These are phyloP conservation scores for Aureobasidium lini DNA, from an alignment of 2,329 filamentous ascomycete genomes.

Conservation along the genomic window DNA sequence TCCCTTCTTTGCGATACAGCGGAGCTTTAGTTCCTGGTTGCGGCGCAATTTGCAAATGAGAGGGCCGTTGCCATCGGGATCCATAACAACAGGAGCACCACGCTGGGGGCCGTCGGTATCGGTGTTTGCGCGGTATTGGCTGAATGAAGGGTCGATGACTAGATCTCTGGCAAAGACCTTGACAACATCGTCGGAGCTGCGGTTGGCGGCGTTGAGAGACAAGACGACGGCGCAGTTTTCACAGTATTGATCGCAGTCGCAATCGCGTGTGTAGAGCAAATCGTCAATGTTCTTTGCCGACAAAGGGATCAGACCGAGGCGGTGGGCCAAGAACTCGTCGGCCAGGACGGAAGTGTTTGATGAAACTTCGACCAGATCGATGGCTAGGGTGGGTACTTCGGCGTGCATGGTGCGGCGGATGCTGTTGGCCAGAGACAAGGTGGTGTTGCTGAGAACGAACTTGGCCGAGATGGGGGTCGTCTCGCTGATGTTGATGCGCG, in stretches of 20 bases:
- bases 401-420: slow-evolving; percentile 84
- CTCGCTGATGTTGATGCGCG: slow-evolving; percentile 41
- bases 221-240: slow-evolving; percentile 83
- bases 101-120: slow-evolving; percentile 14
- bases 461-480: slow-evolving; percentile 70
- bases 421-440: slow-evolving; percentile 87
- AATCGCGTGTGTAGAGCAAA: slow-evolving; percentile 83
- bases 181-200: slow-evolving; percentile 79
- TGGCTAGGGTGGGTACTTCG: slow-evolving; percentile 89
- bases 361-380: slow-evolving; percentile 89
- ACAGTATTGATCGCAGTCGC: slow-evolving; percentile 93
- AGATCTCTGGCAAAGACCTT: slow-evolving; percentile 90
- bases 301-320: slow-evolving; percentile 82
- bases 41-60: slow-evolving; percentile 85
- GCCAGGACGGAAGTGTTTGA: slow-evolving; percentile 91
- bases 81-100: slow-evolving; percentile 74
- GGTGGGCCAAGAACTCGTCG: slow-evolving; percentile 92
- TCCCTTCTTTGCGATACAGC: slow-evolving; percentile 93
- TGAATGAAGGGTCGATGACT: slow-evolving; percentile 44
- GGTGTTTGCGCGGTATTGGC: background rate
- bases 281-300: slow-evolving; percentile 74
- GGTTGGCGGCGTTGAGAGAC: slow-evolving; percentile 62
- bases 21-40: slow-evolving; percentile 83
- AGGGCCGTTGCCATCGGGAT: slow-evolving; percentile 71
- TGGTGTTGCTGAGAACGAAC: slow-evolving; percentile 84